Conservation (phyloP, 768 basidiomycete species). For the Cyathus striatus region DNA sequence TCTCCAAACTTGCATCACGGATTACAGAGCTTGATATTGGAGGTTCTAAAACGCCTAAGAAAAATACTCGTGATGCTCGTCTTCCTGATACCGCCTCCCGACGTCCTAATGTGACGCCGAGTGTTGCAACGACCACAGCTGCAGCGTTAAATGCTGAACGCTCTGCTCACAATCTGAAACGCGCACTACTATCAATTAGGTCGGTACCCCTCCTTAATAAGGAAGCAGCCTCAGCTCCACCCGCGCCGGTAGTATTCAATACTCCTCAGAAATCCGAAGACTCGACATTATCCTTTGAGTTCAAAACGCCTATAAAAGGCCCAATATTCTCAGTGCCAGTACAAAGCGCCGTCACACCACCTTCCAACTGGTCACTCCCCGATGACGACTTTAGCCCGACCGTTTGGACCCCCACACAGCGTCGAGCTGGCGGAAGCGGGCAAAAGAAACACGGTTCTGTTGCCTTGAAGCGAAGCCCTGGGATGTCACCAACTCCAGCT, state of each 20-base stretch:
- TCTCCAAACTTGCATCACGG: conserved; percentile 47
- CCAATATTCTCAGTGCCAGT: conserved; percentile 19
- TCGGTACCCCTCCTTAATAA: conserved; percentile 65
- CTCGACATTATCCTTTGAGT: conserved; percentile 10
- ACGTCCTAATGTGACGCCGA: conserved; percentile 48
- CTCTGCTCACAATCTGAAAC: conserved; percentile 65
- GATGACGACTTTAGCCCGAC: conserved; percentile 38
- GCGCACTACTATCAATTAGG: conserved; percentile 54
- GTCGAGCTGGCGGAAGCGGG: conserved; percentile 27
- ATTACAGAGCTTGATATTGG: conserved; percentile 47
- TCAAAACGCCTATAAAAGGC: conserved; percentile 15
- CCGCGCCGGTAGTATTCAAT: conserved; percentile 28
- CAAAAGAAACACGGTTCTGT: conserved; percentile 34
- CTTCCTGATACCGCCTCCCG: conserved; percentile 32
- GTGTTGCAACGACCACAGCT: conserved; percentile 70
- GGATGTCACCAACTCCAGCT: conserved; percentile 16
- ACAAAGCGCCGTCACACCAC: conserved; percentile 8
- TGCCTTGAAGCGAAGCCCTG: conserved; percentile 29
- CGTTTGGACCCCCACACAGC: conserved; percentile 18
- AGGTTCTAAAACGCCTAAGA: conserved; percentile 11
- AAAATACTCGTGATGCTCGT: conserved; percentile 31
- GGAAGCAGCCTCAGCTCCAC: conserved; percentile 33
- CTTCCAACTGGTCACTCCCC: conserved; percentile 25
- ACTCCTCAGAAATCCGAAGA: conserved; percentile 26
- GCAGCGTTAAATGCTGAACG: conserved; percentile 81